Conservation (phyloP, 2,329 filamentous ascomycete species). For the Botrytis fabae region DNA sequence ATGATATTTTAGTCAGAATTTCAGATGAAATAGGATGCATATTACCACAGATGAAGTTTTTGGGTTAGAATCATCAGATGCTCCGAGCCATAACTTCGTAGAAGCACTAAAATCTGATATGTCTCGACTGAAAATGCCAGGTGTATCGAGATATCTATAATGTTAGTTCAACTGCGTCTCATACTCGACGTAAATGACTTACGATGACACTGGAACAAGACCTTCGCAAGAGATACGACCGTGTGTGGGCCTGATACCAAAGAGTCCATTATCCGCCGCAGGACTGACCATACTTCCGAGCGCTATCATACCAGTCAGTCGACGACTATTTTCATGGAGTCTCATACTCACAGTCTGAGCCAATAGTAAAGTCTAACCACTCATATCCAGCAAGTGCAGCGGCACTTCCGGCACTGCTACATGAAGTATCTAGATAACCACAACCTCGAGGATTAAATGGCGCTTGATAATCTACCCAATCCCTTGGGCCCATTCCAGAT, state of each 20-base stretch:
- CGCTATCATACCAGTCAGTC: background rate
- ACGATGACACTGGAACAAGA: slow-evolving; percentile 26
- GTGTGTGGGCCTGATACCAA: slow-evolving; percentile 28
- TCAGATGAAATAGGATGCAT: background rate
- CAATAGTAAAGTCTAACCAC: slow-evolving; percentile 52
- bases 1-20: background rate
- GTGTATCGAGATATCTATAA: slow-evolving; percentile 29
- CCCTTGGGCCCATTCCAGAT: slow-evolving; percentile 37
- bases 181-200: background rate
- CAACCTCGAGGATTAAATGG: slow-evolving; percentile 49
- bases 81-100: slow-evolving; percentile 22
- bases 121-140: slow-evolving; percentile 29
- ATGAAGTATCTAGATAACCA: slow-evolving; percentile 47
- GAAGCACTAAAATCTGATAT: slow-evolving; percentile 21
- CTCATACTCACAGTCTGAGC: slow-evolving; percentile 44
- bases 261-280: slow-evolving; percentile 28
- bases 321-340: accelerated
- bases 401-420: slow-evolving; percentile 49
- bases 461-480: slow-evolving; percentile 46
- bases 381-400: slow-evolving; percentile 46
- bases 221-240: slow-evolving; percentile 24
- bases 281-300: slow-evolving; percentile 32
- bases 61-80: background rate
- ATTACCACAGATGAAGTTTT: background rate
- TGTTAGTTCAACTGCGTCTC: background rate